These are phyloP conservation scores for Aspergillus hiratsukae DNA, from an alignment of 2,329 filamentous ascomycete species.

Conservation along the genomic window DNA sequence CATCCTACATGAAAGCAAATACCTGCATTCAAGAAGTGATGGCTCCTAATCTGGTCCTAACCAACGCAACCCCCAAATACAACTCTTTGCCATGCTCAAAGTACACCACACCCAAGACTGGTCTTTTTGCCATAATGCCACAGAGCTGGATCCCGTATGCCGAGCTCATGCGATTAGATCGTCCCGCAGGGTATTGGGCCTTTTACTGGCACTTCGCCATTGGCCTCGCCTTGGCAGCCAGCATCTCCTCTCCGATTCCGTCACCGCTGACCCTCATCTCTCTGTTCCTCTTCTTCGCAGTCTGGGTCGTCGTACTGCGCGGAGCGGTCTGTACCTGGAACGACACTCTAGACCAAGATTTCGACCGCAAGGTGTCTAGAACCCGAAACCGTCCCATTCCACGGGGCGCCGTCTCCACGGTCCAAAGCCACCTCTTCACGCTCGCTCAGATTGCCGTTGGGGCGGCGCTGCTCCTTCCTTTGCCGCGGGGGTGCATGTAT, in stretches of 20 bases:
- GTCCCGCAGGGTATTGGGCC: slow-evolving; percentile 76
- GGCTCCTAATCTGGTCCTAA: neutral
- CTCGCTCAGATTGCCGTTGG: slow-evolving; percentile 51
- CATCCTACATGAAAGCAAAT: too few species aligned
- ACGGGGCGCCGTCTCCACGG: slow-evolving; percentile 68
- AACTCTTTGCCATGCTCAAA: neutral
- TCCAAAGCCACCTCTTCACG: slow-evolving; percentile 68
- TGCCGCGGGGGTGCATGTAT: neutral
- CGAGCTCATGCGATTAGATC: slow-evolving; percentile 64
- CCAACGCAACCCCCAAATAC: neutral
- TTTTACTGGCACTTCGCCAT: slow-evolving; percentile 83
- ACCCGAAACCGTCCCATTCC: slow-evolving; percentile 78
- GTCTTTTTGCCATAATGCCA: neutral
- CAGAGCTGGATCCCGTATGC: slow-evolving; percentile 8
- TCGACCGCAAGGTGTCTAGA: slow-evolving; percentile 73
- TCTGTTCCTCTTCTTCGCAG: slow-evolving; percentile 61
- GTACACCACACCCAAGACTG: neutral
- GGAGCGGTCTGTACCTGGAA: slow-evolving; percentile 86
- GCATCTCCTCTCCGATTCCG: slow-evolving; percentile 48
- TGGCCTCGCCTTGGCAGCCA: slow-evolving; percentile 72
- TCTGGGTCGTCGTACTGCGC: slow-evolving; percentile 78
- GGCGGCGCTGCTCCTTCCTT: neutral
- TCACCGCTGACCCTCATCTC: slow-evolving; percentile 48
- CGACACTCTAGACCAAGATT: slow-evolving; percentile 83
- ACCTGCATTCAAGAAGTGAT: neutral